These are phyloP conservation scores for Pestalotiopsis sp. DNA, from an alignment of 2,329 filamentous ascomycete species.

Conservation along the genomic window DNA sequence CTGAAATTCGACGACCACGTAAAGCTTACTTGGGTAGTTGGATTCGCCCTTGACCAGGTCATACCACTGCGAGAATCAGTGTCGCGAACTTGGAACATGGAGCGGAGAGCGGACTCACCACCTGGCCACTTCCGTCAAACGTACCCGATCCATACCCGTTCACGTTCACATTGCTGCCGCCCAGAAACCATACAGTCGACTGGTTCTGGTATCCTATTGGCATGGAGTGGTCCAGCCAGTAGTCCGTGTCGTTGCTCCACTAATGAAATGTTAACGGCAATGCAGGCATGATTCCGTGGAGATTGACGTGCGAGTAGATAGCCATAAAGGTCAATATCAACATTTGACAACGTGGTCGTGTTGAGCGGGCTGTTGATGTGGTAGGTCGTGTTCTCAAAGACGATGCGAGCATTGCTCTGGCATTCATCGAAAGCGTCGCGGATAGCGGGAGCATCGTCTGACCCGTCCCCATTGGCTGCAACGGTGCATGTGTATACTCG, in stretches of 20 bases:
- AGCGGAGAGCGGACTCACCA: not conserved
- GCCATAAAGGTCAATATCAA: constrained; percentile 42
- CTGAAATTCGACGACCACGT: constrained; percentile 29
- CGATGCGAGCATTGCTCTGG: constrained; percentile 36
- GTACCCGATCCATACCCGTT: constrained; percentile 54
- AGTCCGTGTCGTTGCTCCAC: constrained; percentile 24
- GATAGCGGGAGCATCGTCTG: constrained; percentile 44
- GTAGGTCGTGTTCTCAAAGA: constrained; percentile 45
- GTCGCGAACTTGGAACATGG: not conserved
- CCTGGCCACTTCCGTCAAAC: constrained; percentile 57
- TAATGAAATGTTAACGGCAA: not conserved
- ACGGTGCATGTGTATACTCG: not conserved
- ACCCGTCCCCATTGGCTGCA: not conserved
- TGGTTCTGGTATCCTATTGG: constrained; percentile 58
- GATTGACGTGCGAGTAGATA: constrained; percentile 41
- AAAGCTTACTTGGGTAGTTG: constrained; percentile 42
- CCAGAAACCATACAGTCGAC: constrained; percentile 55
- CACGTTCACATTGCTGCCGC: constrained; percentile 52
- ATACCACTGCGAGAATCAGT: constrained; percentile 54
- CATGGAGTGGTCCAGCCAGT: constrained; percentile 55
- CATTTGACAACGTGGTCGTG: constrained; percentile 41
- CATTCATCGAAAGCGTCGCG: constrained; percentile 42
- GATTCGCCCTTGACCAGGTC: constrained; percentile 45
- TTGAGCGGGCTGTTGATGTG: constrained; percentile 47
- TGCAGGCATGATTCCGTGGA: constrained; percentile 37